Base-by-base conservation (phyloP, 306 rosid species). In the Potentilla sterilis region DNA sequence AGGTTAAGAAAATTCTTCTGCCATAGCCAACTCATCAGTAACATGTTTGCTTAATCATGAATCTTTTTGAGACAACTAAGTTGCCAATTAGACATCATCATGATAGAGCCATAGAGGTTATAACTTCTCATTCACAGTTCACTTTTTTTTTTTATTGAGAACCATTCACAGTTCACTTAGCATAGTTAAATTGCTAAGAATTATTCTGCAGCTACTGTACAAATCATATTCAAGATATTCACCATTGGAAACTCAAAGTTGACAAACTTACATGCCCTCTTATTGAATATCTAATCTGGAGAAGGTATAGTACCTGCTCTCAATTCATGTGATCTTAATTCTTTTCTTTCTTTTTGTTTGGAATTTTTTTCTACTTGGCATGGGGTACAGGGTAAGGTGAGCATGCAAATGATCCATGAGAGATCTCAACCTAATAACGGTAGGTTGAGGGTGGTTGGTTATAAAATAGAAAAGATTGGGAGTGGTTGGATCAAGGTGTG, bases 361-460 rank as follows among this genome's bases (percentile, higher is more conserved):
- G 28, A n/a, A 40, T 21, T 74, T 47, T 43, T 65, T 11, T 16
- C 38, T 37, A 21, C 6, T 42, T 65, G 59, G n/a, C 61, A 63
- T 72, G 68, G 32, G 74, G 9, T 54, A 19, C 46, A 74, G 62
- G 55, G 32, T 2, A 38, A 52, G 43, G 62, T 52, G 64, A 66
- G 65, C 65, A 66, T 65, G 47, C 72, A 75, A 47, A 64, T 48
- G 57, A 16, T 58, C 42, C 43, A 58, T 21, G 54, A 58, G 77
- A 61, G 77, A 61, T 74, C 58, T 43, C 34, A 43, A 61, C 37
- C 14, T 59, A 74, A 74, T 74, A 61, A 61, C 44, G 69, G 77
- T 74, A 59, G 67, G 72, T 55, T 42, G 76, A 81, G 83, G 88
- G 86, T 82, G 81, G 87, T 89, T 89, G 78, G 81, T 79, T 72